Percentiles rank a stretch among this genome's conserved stretches.
These are phyloP conservation scores for Phaeoacremonium minimum DNA, from an alignment of 2,329 filamentous ascomycete genomes.

Conservation along the genomic window DNA sequence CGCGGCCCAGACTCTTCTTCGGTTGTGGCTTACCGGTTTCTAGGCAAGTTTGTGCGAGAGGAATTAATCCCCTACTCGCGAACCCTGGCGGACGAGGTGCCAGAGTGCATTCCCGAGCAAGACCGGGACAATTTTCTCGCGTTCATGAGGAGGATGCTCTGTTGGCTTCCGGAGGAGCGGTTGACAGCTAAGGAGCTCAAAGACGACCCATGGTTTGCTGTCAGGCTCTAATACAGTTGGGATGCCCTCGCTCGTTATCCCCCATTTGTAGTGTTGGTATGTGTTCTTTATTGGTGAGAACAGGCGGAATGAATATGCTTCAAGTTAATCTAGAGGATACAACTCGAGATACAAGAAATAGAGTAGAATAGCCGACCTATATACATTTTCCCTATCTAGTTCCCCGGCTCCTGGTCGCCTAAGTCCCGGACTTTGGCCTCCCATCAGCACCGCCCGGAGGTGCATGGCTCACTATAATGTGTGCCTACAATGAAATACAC, in stretches of 20 bases:
- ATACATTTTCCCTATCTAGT: neutral
- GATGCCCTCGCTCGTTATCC: neutral
- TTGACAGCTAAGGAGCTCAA: constrained; percentile 7
- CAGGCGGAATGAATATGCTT: neutral
- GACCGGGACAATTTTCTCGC: constrained; percentile 6
- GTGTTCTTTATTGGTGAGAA: neutral
- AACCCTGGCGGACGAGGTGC: neutral
- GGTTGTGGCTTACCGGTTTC: constrained; percentile 1
- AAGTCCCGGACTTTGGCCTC: too few species aligned
- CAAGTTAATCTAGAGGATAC: neutral
- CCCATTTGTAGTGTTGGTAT: neutral
- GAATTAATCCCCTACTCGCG: constrained; percentile 2
- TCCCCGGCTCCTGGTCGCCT: neutral
- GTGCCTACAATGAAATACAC: too few species aligned
- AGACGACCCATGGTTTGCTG: constrained; percentile 6
- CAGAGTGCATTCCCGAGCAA: neutral
- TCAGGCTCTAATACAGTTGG: neutral
- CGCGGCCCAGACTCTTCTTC: neutral
- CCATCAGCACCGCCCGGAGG: too few species aligned
- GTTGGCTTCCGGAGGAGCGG: constrained; percentile 9
- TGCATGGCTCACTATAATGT: too few species aligned
- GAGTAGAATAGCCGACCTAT: neutral
- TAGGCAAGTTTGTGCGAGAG: constrained; percentile 2
- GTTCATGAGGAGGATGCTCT: constrained; percentile 9
- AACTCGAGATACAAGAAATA: neutral